Evolutionary conservation across 140 eudicot species (phyloP).

Genomic region (Erigeron philadelphicus): DNA sequence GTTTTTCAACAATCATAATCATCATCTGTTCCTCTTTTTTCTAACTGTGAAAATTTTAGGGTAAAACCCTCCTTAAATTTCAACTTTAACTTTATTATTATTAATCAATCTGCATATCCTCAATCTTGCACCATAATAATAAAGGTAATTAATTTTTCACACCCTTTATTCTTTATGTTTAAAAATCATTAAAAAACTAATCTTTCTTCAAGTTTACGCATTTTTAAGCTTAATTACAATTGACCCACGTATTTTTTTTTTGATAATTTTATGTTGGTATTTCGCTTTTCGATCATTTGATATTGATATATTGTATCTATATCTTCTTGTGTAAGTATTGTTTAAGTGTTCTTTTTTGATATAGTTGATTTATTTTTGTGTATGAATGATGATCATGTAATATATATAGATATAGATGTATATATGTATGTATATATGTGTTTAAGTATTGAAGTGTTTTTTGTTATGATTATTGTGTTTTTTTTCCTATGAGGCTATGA

Average conservation of each 20-base stretch:
- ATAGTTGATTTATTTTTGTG: too few relatives aligned
- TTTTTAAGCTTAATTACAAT: constrained; percentile 22
- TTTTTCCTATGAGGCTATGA: constrained; percentile 3
- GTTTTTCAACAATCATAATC: constrained; percentile 7
- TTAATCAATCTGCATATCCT: constrained; percentile 27
- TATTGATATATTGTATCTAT: background rate
- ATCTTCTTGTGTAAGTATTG: constrained; percentile 14
- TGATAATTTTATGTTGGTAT: background rate
- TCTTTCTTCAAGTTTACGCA: background rate
- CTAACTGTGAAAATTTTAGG: constrained; percentile 30
- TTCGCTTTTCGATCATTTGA: constrained; percentile 13
- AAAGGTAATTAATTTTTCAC: too few relatives aligned
- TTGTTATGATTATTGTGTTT: background rate
- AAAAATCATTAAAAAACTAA: too few relatives aligned
- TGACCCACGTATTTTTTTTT: background rate
- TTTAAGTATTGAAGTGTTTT: constrained; percentile 11
- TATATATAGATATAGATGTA: too few relatives aligned
- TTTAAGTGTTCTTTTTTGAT: too few relatives aligned
- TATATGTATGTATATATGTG: background rate
- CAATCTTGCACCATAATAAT: background rate
- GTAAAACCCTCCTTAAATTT: constrained; percentile 33
- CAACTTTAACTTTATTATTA: background rate
- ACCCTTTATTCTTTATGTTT: too few relatives aligned
- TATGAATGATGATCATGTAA: too few relatives aligned
- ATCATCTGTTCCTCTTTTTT: constrained; percentile 27